Evolutionary conservation across 2,329 filamentous ascomycete species (phyloP), one percentile per base, ranked within the genome.

Genomic region (Pseudogymnoascus sp.): DNA sequence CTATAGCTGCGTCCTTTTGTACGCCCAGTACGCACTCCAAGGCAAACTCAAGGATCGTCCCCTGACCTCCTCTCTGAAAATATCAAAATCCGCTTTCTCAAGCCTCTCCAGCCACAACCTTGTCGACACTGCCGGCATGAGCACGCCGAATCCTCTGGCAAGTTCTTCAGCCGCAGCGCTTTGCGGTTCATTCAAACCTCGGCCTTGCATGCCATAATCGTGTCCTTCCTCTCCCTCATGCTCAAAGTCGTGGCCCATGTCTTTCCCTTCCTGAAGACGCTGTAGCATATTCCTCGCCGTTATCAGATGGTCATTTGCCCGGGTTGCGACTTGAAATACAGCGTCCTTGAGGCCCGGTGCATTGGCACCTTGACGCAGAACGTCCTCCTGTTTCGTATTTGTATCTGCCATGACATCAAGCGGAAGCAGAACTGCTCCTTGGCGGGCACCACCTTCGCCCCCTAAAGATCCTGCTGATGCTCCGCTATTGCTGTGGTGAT

Each of bases 261-360:
- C 86, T 68, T 88, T 77, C 1, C 92, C 91, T 3, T 85, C 86
- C 61, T 84, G 84, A 19, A 96, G 77, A 69, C 90, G 91, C 70
- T 86, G 87, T 64, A 97, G 75, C 92, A 99, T 96, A 73, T 96
- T 91, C 64, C 92, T 82, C 1, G 90, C 93, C 0, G 93, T 97
- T 68, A 97, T 96, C 35, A 99, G 79, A 75, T 99, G 94, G 73
- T 99, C 94, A 71, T 95, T 95, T 5, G 94, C 94, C 38, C 93
- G 84, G 0, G 94, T 99, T 0, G 94, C 94, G 12, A 99, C 91
- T 3, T 85, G 83, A 75, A 97, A 99, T 0, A 97, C 85, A 3
- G 92, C 93, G 74, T 99, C 93, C 64, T 89, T 86, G 16, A 97
- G 80, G 0, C 92, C 92, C 0, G 85, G 80, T 0, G 93, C 93